Evolutionary conservation across 805 yeast genomes (phyloP), one percentile per base, ranked within the genome.

Genomic region (Pichia cephalocereana): DNA sequence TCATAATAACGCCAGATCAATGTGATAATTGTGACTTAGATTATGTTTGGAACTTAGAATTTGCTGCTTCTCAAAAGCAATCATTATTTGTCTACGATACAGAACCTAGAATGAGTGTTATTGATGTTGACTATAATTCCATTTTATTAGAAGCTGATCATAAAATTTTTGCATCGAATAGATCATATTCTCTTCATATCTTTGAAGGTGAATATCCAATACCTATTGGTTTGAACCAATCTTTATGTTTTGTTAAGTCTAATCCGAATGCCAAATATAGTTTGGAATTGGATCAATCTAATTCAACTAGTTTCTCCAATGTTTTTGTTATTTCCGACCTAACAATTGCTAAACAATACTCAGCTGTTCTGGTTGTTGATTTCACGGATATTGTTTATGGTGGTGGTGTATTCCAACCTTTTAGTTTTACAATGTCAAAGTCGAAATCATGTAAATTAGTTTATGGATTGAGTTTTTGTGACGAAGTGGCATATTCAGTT

Each of bases 401-500:
- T 6, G 95, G 95, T 7, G 72, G 79, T 4, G 70, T 86, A 0
- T 86, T 77, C 57, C 62, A 69, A 8, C 73, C 74, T 11, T 73
- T 83, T 40, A 62, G 64, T 37, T 86, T 91, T 50, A 73, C 76
- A 39, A 79, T 87, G 2, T 64, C 76, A 63, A 64, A 63, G 27
- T 60, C 71, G 2, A 67, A 70, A 18, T 75, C 86, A 2, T 91
- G 99, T 62, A 77, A 83, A 51, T 66, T 90, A 44, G 76, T 89
- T 17, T 87, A 77, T 61, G 84, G 79, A 50, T 70, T 91, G 50
- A 80, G 77, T 3, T 89, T 89, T 58, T 91, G 99, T 64, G 64
- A 71, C 31, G 76, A 78, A 42, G 95, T 91, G 26, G 93, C 96
- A 1, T 91, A 90, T 65, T 75, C 96, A 0, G 96, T 86, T 0